Base-by-base conservation (phyloP, 768 basidiomycete genomes). In the Crepidotus variabilis region DNA sequence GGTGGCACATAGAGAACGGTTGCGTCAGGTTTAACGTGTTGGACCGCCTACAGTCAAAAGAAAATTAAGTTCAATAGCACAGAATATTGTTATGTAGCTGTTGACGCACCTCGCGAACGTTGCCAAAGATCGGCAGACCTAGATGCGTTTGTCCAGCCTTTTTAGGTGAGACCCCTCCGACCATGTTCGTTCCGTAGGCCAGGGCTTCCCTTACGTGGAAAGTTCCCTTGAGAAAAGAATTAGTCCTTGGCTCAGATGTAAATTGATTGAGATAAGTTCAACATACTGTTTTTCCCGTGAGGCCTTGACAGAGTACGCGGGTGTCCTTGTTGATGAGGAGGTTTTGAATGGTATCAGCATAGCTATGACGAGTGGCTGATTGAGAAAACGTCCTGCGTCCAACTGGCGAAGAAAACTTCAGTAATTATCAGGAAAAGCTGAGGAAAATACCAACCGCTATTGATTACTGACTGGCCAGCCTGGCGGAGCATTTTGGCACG, bases 1-100 rank as follows among this genome's bases (percentile, higher is more conserved):
- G 97, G 97, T 4, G 97, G 97, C 13, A 99, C 97, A 71, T 98
- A 99, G 74, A 99, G 86, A 57, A 99, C 86, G 34, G 93, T 88
- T 24, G 97, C 97, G 66, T 98, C 96, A 10, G 97, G 97, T 60
- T 85, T 76, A 45, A 87, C 84, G 60, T 92, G 87, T 49, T 82
- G 77, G 59, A 95, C 94, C 45, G 97, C 96, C 94, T 97, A 66
- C 18, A 34, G 36, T 10, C 32, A 16, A 35, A 34, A 2, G 5
- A 20, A 21, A 8, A 28, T 36, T 23, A 35, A 48, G 21, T 10
- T 45, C 14, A 57, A 52, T 32, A 36, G 23, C 48, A 47, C 35
- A 10, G 20, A 4, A 18, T 16, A 18, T 3, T 20, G 16, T 5
- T 13, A 22, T 50, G 35, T 32, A 36, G 23, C 18, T 33, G 14